Evolutionary conservation across 306 rosid species (phyloP), one percentile per base, ranked within the genome.

Genomic region (Casuarina equisetifolia): DNA sequence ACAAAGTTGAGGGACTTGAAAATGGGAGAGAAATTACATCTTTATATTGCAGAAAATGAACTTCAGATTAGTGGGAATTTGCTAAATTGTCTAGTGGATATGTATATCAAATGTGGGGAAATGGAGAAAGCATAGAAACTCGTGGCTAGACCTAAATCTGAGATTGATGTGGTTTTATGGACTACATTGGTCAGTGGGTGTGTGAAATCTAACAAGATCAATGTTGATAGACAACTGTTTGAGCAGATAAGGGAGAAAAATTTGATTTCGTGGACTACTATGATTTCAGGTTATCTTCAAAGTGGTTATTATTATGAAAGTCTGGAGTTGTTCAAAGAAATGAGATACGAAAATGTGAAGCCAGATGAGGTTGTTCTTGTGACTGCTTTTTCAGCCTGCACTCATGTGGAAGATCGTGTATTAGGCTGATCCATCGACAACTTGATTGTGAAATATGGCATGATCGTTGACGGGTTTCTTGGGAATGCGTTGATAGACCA

Each of bases 51-150:
- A 59, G 69, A 74, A 46, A 74, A 82, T 35, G 69, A 32, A 3
- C 40, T 82, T 69, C 74, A 69, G 46, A 25, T 82, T 59, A 43
- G 61, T 35, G 77, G 76, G 61, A 74, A 74, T 43, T 62, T 82
- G 76, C 25, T 74, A 73, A 82, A 78, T 69, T 78, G 80, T 73
- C 44, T 82, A 51, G 79, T 78, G 59, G 74, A 78, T 36, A 82
- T 82, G 86, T 82, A 82, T 46, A 25, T 70, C 17, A 67, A 82
- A 59, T 82, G 86, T 55, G 86, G 86, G 17, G 75, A 43, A 61
- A 78, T 78, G 80, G 55, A 82, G 49, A 74, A 64, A 69, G 82
- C 82, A 59, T 53, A 78, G 62, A 69, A 74, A 43, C 74, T 74
- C 5, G 80, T 74, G 55, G 55, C 6, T 38, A 50, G 44, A 67